A percentile compares a stretch with the other conserved stretches of the same genome.
Conservation (phyloP, 2,329 filamentous ascomycete species). For the Purpureocillium takamizusanense region DNA sequence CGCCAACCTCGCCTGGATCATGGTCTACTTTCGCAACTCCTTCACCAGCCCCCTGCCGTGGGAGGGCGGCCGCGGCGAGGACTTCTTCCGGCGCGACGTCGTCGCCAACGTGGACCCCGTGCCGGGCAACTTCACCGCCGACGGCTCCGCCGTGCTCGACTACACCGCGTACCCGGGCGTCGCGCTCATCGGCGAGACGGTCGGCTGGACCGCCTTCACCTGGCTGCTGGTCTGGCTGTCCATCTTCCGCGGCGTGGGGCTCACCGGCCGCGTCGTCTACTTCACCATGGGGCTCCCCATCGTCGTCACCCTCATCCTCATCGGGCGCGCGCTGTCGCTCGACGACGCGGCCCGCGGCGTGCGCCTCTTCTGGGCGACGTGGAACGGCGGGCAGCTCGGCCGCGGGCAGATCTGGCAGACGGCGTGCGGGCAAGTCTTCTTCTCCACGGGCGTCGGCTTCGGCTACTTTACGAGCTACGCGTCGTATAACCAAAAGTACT, state of each 20-base stretch:
- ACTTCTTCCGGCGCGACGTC: slow-evolving; percentile 43
- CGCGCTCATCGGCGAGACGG: slow-evolving; percentile 43
- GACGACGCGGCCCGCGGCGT: slow-evolving; percentile 44
- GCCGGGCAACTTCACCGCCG: slow-evolving; percentile 25
- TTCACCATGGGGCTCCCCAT: slow-evolving; percentile 54
- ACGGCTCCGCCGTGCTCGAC: slow-evolving; percentile 25
- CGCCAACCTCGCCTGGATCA: slow-evolving; percentile 49
- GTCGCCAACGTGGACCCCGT: slow-evolving; percentile 36
- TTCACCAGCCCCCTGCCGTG: slow-evolving; percentile 47
- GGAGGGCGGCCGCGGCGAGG: slow-evolving; percentile 33
- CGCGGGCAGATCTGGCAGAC: slow-evolving; percentile 47
- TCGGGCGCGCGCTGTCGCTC: slow-evolving; percentile 44
- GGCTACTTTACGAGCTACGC: slow-evolving; percentile 51
- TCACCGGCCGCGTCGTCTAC: slow-evolving; percentile 50
- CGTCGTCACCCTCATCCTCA: slow-evolving; percentile 44
- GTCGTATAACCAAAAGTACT: slow-evolving; percentile 47
- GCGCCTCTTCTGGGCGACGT: slow-evolving; percentile 34
- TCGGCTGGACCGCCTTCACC: slow-evolving; percentile 48
- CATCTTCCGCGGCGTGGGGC: slow-evolving; percentile 48
- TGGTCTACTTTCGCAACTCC: slow-evolving; percentile 47
- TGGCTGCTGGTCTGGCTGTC: slow-evolving; percentile 52
- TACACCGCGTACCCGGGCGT: slow-evolving; percentile 39
- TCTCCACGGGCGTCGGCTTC: slow-evolving; percentile 49
- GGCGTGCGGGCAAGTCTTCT: slow-evolving; percentile 52
- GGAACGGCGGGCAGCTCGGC: slow-evolving; percentile 39